Evolutionary conservation across 2,329 filamentous ascomycete genomes (phyloP).

Genomic region (Diaporthe velutina): DNA sequence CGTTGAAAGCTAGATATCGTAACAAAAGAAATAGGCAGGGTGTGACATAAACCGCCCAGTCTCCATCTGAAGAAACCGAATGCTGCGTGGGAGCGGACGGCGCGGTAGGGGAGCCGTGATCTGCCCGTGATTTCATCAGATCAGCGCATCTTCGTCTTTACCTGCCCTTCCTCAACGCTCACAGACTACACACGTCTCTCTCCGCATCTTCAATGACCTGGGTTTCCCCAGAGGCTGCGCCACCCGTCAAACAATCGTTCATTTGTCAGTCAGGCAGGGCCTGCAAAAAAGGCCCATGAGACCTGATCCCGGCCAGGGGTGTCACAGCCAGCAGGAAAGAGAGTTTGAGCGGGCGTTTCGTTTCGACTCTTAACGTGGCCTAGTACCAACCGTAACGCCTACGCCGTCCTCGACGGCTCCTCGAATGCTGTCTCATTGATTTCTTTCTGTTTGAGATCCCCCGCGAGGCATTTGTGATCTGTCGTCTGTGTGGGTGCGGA

Average conservation of each 20-base stretch:
- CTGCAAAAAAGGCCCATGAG: neutral
- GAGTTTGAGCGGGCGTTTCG: constrained; percentile 30
- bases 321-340: constrained; percentile 7
- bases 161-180: constrained; percentile 2
- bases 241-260: constrained; percentile 23
- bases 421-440: constrained; percentile 6
- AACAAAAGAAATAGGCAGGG: neutral
- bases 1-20: neutral
- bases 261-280: constrained; percentile 16
- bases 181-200: neutral
- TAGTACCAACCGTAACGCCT: constrained; percentile 24
- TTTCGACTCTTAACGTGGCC: constrained; percentile 24
- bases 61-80: neutral
- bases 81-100: neutral
- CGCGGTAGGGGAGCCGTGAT: neutral
- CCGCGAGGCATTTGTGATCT: constrained; percentile 8
- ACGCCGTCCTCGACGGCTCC: neutral
- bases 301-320: constrained; percentile 25
- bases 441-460: constrained; percentile 3
- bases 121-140: neutral
- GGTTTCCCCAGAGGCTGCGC: constrained; percentile 8
- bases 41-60: neutral
- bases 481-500: constrained; percentile 16
- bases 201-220: neutral
- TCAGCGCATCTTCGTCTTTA: neutral